phyloP scores from a whole-genome alignment of 176 grass and related monocot genomes.

The Aegilops longissima region DNA sequence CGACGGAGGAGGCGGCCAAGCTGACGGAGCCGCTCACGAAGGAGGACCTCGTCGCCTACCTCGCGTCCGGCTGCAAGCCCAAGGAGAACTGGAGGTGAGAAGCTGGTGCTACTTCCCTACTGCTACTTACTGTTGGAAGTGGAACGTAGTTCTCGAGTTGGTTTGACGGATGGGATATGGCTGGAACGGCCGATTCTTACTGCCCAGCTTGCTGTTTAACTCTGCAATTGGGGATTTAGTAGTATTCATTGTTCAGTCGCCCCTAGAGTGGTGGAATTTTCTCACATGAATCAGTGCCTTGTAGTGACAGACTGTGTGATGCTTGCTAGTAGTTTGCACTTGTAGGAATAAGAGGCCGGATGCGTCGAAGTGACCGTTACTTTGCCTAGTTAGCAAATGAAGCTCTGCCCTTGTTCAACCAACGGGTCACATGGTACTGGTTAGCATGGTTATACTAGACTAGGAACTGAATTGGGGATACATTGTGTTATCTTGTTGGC shows the following conservation, averaged over 20 bases:
- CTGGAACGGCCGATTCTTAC: not conserved
- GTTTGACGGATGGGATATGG: too few species aligned
- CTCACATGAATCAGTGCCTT: not conserved
- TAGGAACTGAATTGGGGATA: not conserved
- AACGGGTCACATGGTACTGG: not conserved
- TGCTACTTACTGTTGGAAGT: not conserved
- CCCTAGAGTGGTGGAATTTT: not conserved
- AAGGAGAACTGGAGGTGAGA: conserved; percentile 86
- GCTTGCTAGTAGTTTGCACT: not conserved
- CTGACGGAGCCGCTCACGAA: conserved; percentile 79
- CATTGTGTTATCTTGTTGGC: not conserved
- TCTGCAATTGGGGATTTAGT: not conserved
- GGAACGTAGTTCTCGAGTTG: not conserved
- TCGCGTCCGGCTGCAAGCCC: conserved; percentile 85
- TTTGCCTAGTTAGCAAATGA: not conserved
- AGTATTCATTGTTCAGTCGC: not conserved
- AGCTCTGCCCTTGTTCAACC: not conserved
- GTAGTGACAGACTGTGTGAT: not conserved
- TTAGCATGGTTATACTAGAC: not conserved
- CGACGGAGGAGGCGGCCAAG: conserved; percentile 78
- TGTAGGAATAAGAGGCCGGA: not conserved
- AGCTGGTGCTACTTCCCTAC: not conserved
- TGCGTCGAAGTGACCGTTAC: not conserved
- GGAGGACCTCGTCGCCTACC: conserved; percentile 83
- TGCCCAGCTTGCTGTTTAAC: not conserved